Evolutionary conservation across 331 rosid species (phyloP).

Genomic region (Phaseolus coccineus): DNA sequence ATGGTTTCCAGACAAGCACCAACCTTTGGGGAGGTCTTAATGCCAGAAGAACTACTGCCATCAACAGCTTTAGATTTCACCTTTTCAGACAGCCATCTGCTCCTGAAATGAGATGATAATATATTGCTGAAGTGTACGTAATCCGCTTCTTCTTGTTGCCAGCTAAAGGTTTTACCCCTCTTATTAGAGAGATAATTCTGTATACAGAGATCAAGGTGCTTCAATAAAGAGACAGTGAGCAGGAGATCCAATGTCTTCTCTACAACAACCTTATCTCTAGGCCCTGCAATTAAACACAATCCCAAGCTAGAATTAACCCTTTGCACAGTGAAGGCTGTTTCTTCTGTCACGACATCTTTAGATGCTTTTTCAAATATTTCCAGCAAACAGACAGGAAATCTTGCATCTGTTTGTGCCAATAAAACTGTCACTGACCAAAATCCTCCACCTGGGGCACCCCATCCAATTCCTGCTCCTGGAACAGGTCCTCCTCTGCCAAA

Average conservation of each 20-base stretch:
- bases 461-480: conserved; percentile 93
- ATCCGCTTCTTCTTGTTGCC: conserved; percentile 80
- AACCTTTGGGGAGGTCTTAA: conserved; percentile 53
- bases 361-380: conserved; percentile 52
- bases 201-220: conserved; percentile 67
- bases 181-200: conserved; percentile 56
- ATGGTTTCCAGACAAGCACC: conserved; percentile 67
- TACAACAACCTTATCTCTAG: conserved; percentile 59
- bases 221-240: conserved; percentile 64
- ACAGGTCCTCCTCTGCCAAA: conserved; percentile 97
- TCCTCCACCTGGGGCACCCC: conserved; percentile 94
- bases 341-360: conserved; percentile 51
- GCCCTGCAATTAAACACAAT: conserved; percentile 77
- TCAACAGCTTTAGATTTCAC: conserved; percentile 55
- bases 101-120: conserved; percentile 77
- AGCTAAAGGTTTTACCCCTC: conserved; percentile 55
- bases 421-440: conserved; percentile 81
- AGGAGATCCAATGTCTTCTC: conserved; percentile 65
- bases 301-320: conserved; percentile 66
- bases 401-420: conserved; percentile 69
- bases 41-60: conserved; percentile 42
- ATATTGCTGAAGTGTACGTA: conserved; percentile 62
- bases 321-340: conserved; percentile 51
- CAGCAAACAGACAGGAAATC: conserved; percentile 61
- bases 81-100: conserved; percentile 84